Evolutionary conservation across 2,329 filamentous ascomycete species (phyloP), one percentile per base, ranked within the genome.

Genomic region (Plenodomus lindquistii): DNA sequence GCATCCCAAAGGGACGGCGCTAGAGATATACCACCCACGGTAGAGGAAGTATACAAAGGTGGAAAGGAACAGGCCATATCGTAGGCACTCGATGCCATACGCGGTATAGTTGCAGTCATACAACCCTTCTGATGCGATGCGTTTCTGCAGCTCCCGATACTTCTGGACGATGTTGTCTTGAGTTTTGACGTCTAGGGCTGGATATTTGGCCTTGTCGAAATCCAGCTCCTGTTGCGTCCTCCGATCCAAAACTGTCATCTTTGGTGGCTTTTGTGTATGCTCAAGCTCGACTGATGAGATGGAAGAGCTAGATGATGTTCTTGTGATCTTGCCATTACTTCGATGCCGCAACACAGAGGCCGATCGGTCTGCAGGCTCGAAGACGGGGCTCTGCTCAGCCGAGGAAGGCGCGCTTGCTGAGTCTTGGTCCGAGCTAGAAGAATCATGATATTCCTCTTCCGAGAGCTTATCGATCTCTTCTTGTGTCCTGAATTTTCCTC

Each of bases 91-190:
- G 42, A 88, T 79, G 19, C 82, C 83, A 64, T 97, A 97, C 2
- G 87, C 85, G 29, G 75, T 79, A 72, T 95, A 96, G 63, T 90
- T 88, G 79, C 92, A 97, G 42, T 91, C 68, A 71, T 91, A 97
- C 1, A 97, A 80, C 0, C 88, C 88, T 64, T 88, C 87, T 13
- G 81, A 85, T 59, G 81, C 79, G 55, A 99, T 85, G 19, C 84
- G 83, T 58, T 87, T 74, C 62, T 92, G 80, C 20, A 97, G 77
- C 9, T 82, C 76, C n/a, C 91, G 86, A 69, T 97, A 99, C 69
- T 92, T 96, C 37, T 77, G 74, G 34, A 90, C 81, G 50, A 99
- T 91, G 40, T 79, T 78, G 46, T 85, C 83, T 69, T 99, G 94
- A 1, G 85, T 93, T 6, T 76, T 75, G 2, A 77, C 69, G 64